Percentiles rank a stretch among this genome's conserved stretches.
Evolutionary conservation across 345 rosid species (phyloP).

Genomic region (Balakata baccata): DNA sequence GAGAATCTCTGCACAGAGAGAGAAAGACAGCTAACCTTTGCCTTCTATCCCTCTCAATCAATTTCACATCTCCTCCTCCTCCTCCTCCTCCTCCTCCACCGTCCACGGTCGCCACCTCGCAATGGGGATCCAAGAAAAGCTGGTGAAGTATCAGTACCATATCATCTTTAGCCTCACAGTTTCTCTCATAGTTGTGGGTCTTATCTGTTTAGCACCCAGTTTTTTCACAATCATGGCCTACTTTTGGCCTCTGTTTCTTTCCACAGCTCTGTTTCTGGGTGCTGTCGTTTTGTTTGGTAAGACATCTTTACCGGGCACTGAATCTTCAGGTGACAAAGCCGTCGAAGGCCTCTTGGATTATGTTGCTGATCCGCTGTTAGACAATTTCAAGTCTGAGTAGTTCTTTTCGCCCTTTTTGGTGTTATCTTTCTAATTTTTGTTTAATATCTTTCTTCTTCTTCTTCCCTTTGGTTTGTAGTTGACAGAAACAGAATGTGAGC

Average conservation of each 20-base stretch:
- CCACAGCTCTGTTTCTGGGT: conserved; percentile 79
- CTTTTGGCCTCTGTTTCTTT: conserved; percentile 88
- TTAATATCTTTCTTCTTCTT: not conserved
- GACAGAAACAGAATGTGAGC: not conserved
- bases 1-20: conserved; percentile 30
- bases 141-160: conserved; percentile 57
- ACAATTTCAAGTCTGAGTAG: conserved; percentile 19
- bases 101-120: not conserved
- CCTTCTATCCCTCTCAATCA: not conserved
- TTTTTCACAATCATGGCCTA: conserved; percentile 65
- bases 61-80: not conserved
- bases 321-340: conserved; percentile 37
- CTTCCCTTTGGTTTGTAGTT: conserved; percentile 7
- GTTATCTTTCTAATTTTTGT: too few relatives aligned
- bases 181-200: conserved; percentile 25
- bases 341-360: conserved; percentile 68
- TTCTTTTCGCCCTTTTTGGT: not conserved
- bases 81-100: too few relatives aligned
- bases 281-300: conserved; percentile 66
- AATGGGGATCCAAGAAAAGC: conserved; percentile 65
- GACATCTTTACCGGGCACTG: conserved; percentile 38
- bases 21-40: too few relatives aligned
- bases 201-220: conserved; percentile 60
- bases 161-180: conserved; percentile 37
- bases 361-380: conserved; percentile 51